A percentile compares a stretch with the other conserved stretches of the same genome.
phyloP scores from a whole-genome alignment of 2,329 filamentous ascomycete species.

The Pyrenophora tritici-repentis region DNA sequence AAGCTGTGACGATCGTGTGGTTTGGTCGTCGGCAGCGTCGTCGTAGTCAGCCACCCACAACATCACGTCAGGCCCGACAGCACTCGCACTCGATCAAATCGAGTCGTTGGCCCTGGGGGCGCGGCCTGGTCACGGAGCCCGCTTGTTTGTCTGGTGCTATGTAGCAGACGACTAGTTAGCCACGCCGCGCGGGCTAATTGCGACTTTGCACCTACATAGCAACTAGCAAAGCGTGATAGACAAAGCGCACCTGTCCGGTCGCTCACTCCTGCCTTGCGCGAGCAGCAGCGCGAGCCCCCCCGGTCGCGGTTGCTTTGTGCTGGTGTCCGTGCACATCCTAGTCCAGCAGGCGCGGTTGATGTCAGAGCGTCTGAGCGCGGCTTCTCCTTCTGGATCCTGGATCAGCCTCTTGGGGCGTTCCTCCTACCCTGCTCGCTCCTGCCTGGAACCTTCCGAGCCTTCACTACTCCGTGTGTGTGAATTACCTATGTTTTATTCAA shows the following conservation, averaged over 20 bases:
- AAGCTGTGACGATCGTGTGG: background rate
- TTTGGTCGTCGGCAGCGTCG: background rate
- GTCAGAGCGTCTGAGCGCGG: conserved; percentile 47
- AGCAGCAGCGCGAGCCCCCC: conserved; percentile 14
- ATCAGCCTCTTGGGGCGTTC: conserved; percentile 46
- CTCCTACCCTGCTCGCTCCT: conserved; percentile 26
- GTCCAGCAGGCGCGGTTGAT: conserved; percentile 42
- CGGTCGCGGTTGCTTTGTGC: conserved; percentile 29
- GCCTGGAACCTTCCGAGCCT: conserved; percentile 47
- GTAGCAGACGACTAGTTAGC: too few species aligned
- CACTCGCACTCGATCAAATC: too few species aligned
- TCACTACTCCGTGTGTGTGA: conserved; percentile 40
- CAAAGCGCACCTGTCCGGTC: conserved; percentile 6
- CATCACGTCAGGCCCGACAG: too few species aligned
- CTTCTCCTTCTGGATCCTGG: conserved; percentile 48
- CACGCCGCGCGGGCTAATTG: too few species aligned
- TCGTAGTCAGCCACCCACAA: conserved; percentile 1
- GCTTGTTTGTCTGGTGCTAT: too few species aligned
- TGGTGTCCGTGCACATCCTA: conserved; percentile 24
- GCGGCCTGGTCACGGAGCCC: too few species aligned
- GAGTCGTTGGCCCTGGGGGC: too few species aligned
- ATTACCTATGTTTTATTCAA: conserved; percentile 48
- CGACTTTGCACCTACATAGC: too few species aligned
- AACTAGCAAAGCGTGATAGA: too few species aligned
- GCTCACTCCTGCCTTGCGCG: conserved; percentile 2